Evolutionary conservation across 2,329 filamentous ascomycete species (phyloP).

Genomic region (Fusarium acutatum): DNA sequence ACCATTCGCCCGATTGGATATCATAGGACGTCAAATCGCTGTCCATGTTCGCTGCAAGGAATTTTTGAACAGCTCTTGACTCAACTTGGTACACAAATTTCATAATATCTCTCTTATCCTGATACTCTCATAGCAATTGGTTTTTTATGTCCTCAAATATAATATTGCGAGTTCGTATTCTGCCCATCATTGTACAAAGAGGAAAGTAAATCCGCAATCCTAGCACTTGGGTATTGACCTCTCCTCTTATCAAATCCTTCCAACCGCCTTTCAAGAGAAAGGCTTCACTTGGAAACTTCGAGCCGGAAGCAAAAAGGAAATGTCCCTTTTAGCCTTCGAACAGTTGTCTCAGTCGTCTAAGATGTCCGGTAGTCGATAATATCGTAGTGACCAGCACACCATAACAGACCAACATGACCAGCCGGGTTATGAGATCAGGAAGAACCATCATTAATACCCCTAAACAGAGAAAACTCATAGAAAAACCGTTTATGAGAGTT

Average conservation of each 20-base stretch:
- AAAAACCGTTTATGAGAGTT: conserved; percentile 20
- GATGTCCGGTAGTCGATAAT: conserved; percentile 21
- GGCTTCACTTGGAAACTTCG: not conserved
- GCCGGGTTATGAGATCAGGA: conserved; percentile 22
- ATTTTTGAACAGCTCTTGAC: not conserved
- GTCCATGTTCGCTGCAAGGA: not conserved
- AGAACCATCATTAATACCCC: conserved; percentile 21
- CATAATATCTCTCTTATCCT: not conserved
- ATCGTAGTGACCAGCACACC: conserved; percentile 18
- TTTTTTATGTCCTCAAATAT: not conserved
- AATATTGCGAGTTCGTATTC: not conserved
- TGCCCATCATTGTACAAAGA: not conserved
- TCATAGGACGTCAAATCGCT: fast-evolving
- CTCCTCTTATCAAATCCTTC: not conserved
- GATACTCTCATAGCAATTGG: not conserved
- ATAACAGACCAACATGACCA: conserved; percentile 23
- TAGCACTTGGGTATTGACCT: not conserved
- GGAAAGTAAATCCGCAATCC: not conserved
- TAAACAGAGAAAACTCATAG: conserved; percentile 23
- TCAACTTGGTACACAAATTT: not conserved
- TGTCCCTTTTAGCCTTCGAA: conserved; percentile 5
- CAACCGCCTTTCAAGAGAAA: not conserved
- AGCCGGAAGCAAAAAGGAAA: not conserved
- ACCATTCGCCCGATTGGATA: conserved; percentile 42
- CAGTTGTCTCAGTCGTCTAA: conserved; percentile 17